Evolutionary conservation across 2,329 filamentous ascomycete genomes (phyloP), one percentile per base, ranked within the genome.

Genomic region (Cadophora sp.): DNA sequence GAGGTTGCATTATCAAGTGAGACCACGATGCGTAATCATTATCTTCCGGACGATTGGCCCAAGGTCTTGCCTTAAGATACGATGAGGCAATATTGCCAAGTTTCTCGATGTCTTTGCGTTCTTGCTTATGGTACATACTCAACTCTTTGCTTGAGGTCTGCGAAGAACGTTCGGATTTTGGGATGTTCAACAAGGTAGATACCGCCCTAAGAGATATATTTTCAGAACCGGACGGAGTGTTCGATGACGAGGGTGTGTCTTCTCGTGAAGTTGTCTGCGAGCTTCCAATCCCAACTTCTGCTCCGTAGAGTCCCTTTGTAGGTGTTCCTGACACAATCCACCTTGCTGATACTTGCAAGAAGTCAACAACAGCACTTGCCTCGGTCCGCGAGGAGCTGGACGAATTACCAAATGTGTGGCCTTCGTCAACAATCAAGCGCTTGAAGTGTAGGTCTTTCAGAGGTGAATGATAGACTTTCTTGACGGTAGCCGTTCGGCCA

Each of bases 271-370:
- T 53, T 5, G 34, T 64, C 22, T 69, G 56, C 22, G 69, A 71
- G 11, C 31, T 27, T 11, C 62, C 53, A 22, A 60, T 40, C 73
- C 73, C 64, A n/a, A 71, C 67, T 69, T 93, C 89, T 0, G 93
- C 85, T 0, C 94, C 93, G 66, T 93, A 92, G 0, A 97, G 82
- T 11, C 94, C 92, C 70, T 90, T 90, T 0, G 94, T 93, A 2
- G 95, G 95, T 0, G 95, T 98, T 66, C 95, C 95, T 0, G 92
- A 97, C 0, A 97, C 91, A 4, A 97, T 88, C 95, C 95, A 97
- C 11, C 92, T 88, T 22, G 92, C 87, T 58, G 93, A 90, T 19
- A 93, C 81, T 12, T 84, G 80, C n/a, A 91, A 77, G 14, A 77
- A 77, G 22, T 89, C 84, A 1, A 90, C 78, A 1, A 84, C 82